A percentile compares a stretch with the other conserved stretches of the same genome.
phyloP scores from a whole-genome alignment of 805 yeast genomes.

The Naumovozyma dairenensis region DNA sequence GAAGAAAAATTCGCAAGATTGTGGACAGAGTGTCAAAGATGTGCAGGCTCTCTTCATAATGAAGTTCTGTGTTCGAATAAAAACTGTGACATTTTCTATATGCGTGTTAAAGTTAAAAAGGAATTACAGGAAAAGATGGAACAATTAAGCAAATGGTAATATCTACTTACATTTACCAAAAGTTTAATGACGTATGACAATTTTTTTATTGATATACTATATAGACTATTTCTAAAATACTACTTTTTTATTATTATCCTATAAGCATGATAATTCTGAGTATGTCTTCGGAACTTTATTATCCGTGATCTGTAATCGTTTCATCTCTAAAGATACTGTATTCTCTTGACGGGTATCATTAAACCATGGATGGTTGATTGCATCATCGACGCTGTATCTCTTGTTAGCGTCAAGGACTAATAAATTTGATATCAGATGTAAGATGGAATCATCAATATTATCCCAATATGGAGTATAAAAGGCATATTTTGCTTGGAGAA shows the following conservation, averaged over 20 bases:
- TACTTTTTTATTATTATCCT: not conserved
- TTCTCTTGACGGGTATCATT: slow-evolving; percentile 6
- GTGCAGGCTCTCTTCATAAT: slow-evolving; percentile 93
- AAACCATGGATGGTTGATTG: slow-evolving; percentile 86
- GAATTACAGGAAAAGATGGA: slow-evolving; percentile 32
- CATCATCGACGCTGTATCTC: slow-evolving; percentile 75
- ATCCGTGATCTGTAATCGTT: slow-evolving; percentile 25
- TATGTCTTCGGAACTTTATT: slow-evolving; percentile 30
- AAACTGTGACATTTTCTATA: slow-evolving; percentile 95
- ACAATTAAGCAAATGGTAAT: slow-evolving; percentile 35
- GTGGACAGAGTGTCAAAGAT: slow-evolving; percentile 98
- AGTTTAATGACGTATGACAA: no score
- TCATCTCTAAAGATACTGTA: slow-evolving; percentile 11
- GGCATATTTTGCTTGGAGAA: slow-evolving; percentile 54
- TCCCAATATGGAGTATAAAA: slow-evolving; percentile 79
- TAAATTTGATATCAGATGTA: slow-evolving; percentile 56
- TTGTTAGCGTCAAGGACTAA: slow-evolving; percentile 55
- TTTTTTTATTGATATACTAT: no score
- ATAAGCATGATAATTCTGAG: slow-evolving; percentile 28
- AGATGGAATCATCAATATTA: slow-evolving; percentile 49
- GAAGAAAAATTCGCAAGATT: slow-evolving; percentile 76
- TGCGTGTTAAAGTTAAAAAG: slow-evolving; percentile 57
- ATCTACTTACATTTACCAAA: not conserved
- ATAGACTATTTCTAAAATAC: not conserved
- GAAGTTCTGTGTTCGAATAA: slow-evolving; percentile 92